phyloP scores from a whole-genome alignment of 208 protist species.

The Entamoeba moshkovskii region DNA sequence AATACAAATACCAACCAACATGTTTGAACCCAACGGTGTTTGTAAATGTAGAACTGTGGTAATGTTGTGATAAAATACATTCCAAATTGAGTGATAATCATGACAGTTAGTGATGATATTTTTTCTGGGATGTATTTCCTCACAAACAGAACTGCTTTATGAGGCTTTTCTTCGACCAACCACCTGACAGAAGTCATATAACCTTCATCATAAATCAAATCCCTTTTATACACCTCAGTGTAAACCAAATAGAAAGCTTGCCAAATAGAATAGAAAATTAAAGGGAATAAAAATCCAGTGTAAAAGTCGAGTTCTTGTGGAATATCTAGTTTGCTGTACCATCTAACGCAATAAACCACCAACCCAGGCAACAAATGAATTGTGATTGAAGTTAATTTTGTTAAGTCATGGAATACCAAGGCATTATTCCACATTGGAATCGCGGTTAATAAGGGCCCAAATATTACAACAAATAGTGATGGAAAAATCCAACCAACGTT shows the following conservation, averaged over 20 bases:
- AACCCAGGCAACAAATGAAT: slow-evolving; percentile 42
- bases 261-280: neutral
- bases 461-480: neutral
- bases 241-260: neutral
- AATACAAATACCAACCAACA: neutral
- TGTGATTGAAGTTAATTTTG: slow-evolving; percentile 44
- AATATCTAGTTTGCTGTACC: neutral
- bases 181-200: neutral
- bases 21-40: neutral
- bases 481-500: neutral
- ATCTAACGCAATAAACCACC: slow-evolving; percentile 14
- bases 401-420: slow-evolving; percentile 47
- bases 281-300: neutral
- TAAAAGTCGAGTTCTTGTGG: neutral
- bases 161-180: neutral
- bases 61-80: neutral
- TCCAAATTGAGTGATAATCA: neutral
- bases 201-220: neutral
- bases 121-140: neutral
- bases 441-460: slow-evolving; percentile 37
- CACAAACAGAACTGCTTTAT: neutral
- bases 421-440: slow-evolving; percentile 40
- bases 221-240: neutral
- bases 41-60: neutral
- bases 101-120: neutral